Percentiles rank a stretch among this genome's conserved stretches.
These are phyloP conservation scores for Pestalotiopsis sp. DNA, from an alignment of 2,329 filamentous ascomycete genomes.

Conservation along the genomic window DNA sequence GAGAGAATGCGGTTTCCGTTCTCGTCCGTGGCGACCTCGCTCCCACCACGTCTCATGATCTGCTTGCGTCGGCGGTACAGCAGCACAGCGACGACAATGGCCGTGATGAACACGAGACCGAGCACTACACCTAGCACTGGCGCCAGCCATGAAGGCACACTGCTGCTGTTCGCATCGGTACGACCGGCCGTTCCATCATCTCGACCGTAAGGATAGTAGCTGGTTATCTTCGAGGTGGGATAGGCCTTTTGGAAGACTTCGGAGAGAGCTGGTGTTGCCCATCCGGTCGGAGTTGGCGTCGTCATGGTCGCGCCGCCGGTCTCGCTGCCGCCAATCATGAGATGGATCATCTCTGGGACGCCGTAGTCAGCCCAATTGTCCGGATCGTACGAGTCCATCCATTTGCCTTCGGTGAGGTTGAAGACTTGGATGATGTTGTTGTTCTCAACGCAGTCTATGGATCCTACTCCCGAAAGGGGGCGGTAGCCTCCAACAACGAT, in stretches of 20 bases:
- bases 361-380: constrained; percentile 65
- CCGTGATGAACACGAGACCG: constrained; percentile 58
- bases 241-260: constrained; percentile 60
- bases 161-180: constrained; percentile 18
- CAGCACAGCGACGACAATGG: constrained; percentile 51
- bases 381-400: constrained; percentile 73
- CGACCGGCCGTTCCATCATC: constrained; percentile 29
- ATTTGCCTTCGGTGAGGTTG: constrained; percentile 70
- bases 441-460: constrained; percentile 49
- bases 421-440: constrained; percentile 62
- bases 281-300: constrained; percentile 61
- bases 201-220: constrained; percentile 62
- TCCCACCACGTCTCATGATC: constrained; percentile 38
- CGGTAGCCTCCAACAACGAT: constrained; percentile 72
- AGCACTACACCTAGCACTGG: constrained; percentile 66
- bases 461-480: constrained; percentile 25
- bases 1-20: constrained; percentile 49
- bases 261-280: constrained; percentile 50
- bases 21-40: constrained; percentile 47
- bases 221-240: constrained; percentile 55
- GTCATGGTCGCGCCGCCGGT: constrained; percentile 72
- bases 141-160: constrained; percentile 59
- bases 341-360: constrained; percentile 66
- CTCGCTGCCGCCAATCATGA: constrained; percentile 68
- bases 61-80: constrained; percentile 54